Evolutionary conservation across 169 alveolate genomes (phyloP).

Genomic region (Cryptosporidium parvum): DNA sequence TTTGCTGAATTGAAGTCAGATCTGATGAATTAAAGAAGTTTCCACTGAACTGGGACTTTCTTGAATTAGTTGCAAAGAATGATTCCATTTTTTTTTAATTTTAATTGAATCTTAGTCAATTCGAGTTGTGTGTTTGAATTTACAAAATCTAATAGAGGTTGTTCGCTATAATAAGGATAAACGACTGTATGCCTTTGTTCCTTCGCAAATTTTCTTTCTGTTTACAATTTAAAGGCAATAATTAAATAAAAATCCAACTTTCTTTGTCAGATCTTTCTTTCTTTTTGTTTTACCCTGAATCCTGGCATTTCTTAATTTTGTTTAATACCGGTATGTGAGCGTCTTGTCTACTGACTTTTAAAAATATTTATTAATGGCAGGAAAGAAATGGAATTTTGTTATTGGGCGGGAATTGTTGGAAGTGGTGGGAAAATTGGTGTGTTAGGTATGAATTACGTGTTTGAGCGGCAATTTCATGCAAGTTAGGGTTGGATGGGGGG

Average conservation of each 20-base stretch:
- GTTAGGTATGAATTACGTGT: not conserved
- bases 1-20: conserved; percentile 36
- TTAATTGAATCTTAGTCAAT: not conserved
- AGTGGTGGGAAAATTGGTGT: not conserved
- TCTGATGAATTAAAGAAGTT: conserved; percentile 33
- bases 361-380: not conserved
- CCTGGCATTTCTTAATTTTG: no score
- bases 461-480: not conserved
- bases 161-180: not conserved
- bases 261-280: not conserved
- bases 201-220: not conserved
- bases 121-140: not conserved
- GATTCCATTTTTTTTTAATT: conserved; percentile 18
- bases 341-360: not conserved
- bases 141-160: not conserved
- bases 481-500: not conserved
- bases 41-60: conserved; percentile 55
- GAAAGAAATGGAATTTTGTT: not conserved
- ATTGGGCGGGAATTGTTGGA: not conserved
- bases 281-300: no score
- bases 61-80: conserved; percentile 41
- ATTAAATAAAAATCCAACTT: not conserved
- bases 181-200: not conserved
- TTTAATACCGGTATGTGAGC: not conserved
- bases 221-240: not conserved